Base-by-base conservation (phyloP, 345 rosid species). In the Noccaea bulbosa region DNA sequence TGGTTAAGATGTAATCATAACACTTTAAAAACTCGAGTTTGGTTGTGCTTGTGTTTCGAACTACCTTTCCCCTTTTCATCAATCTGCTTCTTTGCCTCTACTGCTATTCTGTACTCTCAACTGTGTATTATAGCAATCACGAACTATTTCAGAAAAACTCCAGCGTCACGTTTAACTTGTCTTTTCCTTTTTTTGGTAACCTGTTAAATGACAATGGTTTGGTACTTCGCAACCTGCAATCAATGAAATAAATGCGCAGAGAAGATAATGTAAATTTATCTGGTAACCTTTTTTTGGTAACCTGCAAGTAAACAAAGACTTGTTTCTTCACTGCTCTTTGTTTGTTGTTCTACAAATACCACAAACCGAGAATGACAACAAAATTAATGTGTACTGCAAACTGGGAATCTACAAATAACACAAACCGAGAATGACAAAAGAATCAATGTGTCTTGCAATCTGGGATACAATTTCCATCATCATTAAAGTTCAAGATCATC, bases 1-100 rank as follows among this genome's bases (percentile, higher is more conserved):
- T 0, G 93, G 96, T 73, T 86, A 75, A 70, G 5, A 35, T 11
- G 33, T 11, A 7, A 4, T 4, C 16, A 6, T 20, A 33, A 34
- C 11, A 52, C 57, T 27, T 12, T 6, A 35, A 8, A 37, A 56
- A 16, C 32, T 56, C 30, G 30, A 27, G 53, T 40, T 11, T 70
- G 49, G 3, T 39, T 61, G 60, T 60, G 44, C 41, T 49, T 60
- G 15, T 49, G 59, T 44, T 51, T 61, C 41, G 45, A 61, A 61
- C 68, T 61, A 32, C 44, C 48, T 37, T 40, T 59, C 49, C 4
- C 1, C 30, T 2, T 70, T 46, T 50, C 52, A 50, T 32, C 44
- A 17, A 30, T 50, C 33, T 58, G 38, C 50, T 58, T 58, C 35
- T 27, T 70, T 50, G 48, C 48, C 14, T 47, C 14, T 14, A 58